Conservation (phyloP, 179 eudicot genomes). For the Camellia oleifera region DNA sequence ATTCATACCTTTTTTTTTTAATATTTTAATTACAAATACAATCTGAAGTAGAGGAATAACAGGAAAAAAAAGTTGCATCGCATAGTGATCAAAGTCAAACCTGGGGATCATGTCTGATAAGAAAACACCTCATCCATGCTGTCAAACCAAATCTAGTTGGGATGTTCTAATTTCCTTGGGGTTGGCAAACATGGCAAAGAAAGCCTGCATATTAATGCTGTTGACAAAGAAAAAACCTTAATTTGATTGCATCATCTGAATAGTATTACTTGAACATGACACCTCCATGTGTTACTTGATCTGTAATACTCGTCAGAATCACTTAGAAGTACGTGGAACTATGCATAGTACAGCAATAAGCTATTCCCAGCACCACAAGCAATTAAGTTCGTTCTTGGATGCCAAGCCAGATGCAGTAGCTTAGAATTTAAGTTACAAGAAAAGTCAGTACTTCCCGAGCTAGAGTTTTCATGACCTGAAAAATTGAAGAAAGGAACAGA, state of each 20-base stretch:
- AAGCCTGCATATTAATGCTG: not conserved
- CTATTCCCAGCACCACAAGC: constrained; percentile 51
- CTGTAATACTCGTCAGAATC: not conserved
- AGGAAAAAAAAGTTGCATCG: too few species aligned
- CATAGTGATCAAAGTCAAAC: too few species aligned
- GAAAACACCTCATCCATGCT: too few species aligned
- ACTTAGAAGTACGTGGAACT: constrained; percentile 13
- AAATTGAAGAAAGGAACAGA: not conserved
- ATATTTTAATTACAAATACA: too few species aligned
- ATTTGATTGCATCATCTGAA: not conserved
- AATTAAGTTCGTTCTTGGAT: constrained; percentile 47
- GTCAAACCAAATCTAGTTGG: not conserved
- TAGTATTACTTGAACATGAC: not conserved
- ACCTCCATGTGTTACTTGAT: not conserved
- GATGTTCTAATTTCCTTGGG: not conserved
- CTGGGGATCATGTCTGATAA: too few species aligned
- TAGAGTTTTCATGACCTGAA: constrained; percentile 34
- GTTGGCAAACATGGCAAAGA: not conserved
- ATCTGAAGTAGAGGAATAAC: too few species aligned
- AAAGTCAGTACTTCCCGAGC: constrained; percentile 21
- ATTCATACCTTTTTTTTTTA: too few species aligned
- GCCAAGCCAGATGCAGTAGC: constrained; percentile 60
- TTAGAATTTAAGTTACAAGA: constrained; percentile 39
- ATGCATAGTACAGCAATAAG: constrained; percentile 44
- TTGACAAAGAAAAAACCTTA: not conserved